phyloP scores from a whole-genome alignment of 2,329 filamentous ascomycete species.

The Rutstroemia sp. region DNA sequence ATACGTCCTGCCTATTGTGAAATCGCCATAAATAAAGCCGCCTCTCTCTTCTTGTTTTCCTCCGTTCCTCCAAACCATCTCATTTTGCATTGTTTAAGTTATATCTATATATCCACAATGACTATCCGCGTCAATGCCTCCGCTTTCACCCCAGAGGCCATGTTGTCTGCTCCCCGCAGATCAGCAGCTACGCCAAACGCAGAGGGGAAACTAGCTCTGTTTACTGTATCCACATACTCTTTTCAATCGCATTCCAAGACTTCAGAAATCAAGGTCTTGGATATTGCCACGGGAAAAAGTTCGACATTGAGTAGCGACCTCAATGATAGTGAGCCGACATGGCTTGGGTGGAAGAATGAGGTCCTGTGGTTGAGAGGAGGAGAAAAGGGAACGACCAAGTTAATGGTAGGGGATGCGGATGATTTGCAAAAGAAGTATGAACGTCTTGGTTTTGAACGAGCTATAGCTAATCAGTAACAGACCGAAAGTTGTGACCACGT shows the following conservation, averaged over 20 bases:
- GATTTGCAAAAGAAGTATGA: slow-evolving; percentile 22
- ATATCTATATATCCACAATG: slow-evolving; percentile 39
- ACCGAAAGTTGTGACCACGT: slow-evolving; percentile 38
- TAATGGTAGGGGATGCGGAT: slow-evolving; percentile 24
- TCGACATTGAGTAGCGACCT: slow-evolving; percentile 57
- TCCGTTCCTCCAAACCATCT: not conserved
- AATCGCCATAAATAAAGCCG: not conserved
- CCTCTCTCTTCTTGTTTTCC: not conserved
- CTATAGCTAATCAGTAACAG: slow-evolving; percentile 23
- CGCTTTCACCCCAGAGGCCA: slow-evolving; percentile 69
- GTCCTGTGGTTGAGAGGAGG: slow-evolving; percentile 40
- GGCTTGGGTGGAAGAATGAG: slow-evolving; percentile 44
- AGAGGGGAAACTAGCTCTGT: slow-evolving; percentile 56
- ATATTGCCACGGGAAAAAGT: slow-evolving; percentile 59
- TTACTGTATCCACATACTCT: slow-evolving; percentile 68
- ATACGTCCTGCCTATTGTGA: not conserved
- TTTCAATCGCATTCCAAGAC: slow-evolving; percentile 67
- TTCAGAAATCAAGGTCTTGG: slow-evolving; percentile 62
- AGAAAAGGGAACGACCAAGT: slow-evolving; percentile 37
- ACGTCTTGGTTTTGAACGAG: not conserved
- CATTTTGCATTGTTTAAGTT: not conserved
- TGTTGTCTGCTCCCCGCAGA: slow-evolving; percentile 68
- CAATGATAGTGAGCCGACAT: slow-evolving; percentile 63
- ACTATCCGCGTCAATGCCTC: slow-evolving; percentile 60
- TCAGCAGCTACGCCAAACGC: slow-evolving; percentile 64